Conservation (phyloP, 306 rosid species). For the Citrullus colocynthis region DNA sequence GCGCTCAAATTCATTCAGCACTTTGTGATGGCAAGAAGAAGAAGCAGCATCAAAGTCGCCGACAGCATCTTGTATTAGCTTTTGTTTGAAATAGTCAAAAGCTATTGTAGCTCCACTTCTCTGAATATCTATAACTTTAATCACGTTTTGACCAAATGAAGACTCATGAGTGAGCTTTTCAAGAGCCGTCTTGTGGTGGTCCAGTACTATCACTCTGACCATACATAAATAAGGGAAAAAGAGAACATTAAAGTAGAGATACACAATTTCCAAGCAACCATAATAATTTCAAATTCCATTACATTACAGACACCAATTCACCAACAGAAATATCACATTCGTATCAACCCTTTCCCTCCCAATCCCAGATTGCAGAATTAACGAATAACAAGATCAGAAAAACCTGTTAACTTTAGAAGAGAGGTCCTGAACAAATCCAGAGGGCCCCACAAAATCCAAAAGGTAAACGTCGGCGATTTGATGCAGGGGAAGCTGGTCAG, state of each 20-base stretch:
- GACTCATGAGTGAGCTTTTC: constrained; percentile 22
- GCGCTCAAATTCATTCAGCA: constrained; percentile 35
- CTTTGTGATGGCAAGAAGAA: constrained; percentile 11
- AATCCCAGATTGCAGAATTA: not conserved
- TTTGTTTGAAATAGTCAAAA: constrained; percentile 64
- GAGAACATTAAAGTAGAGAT: not conserved
- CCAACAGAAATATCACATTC: not conserved
- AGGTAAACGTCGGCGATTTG: constrained; percentile 56
- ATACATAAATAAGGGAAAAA: not conserved
- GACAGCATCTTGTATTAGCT: constrained; percentile 13
- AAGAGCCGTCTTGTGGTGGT: constrained; percentile 84
- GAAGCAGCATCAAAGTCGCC: constrained; percentile 6
- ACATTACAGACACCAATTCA: not conserved
- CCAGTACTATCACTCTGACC: constrained; percentile 53
- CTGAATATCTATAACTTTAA: constrained; percentile 44
- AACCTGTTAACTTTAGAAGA: constrained; percentile 40
- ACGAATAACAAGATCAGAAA: not conserved
- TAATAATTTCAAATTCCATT: not conserved
- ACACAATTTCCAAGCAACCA: not conserved
- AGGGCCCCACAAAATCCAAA: constrained; percentile 65
- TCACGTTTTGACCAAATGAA: constrained; percentile 27
- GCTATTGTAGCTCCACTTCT: constrained; percentile 94
- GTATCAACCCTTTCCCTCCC: not conserved
- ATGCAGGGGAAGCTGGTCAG: constrained; percentile 46
- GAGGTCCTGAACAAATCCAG: constrained; percentile 53